A percentile compares a stretch with the other conserved stretches of the same genome.
These are phyloP conservation scores for Podospora sp. DNA, from an alignment of 495 filamentous ascomycete species.

Conservation along the genomic window DNA sequence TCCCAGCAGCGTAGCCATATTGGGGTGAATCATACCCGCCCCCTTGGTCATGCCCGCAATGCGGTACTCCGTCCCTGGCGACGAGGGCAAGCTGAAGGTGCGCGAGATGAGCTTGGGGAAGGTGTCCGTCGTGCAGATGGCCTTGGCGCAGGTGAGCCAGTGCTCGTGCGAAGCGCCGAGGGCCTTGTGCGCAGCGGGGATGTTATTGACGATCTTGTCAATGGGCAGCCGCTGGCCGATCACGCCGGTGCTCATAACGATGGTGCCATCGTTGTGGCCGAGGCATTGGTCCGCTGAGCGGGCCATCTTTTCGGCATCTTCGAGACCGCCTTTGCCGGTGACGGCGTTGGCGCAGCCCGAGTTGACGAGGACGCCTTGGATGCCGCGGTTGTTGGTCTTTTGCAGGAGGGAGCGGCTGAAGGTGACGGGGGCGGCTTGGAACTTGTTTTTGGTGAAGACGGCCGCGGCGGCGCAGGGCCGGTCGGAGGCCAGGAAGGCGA, in stretches of 20 bases:
- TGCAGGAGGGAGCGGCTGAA: conserved; percentile 73
- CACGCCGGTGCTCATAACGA: conserved; percentile 98
- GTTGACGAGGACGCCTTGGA: conserved; percentile 87
- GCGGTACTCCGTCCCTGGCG: conserved; percentile 70
- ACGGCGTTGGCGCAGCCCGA: conserved; percentile 97
- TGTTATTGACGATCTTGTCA: conserved; percentile 79
- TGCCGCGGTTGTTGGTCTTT: conserved; percentile 64
- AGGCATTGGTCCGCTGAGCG: conserved; percentile 71
- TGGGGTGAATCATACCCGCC: conserved; percentile 99
- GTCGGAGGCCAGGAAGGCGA: conserved; percentile 86
- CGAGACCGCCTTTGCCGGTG: conserved; percentile 86
- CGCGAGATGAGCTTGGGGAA: conserved; percentile 94
- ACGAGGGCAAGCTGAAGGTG: conserved; percentile 83
- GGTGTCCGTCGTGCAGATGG: conserved; percentile 98
- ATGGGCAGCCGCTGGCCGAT: conserved; percentile 92
- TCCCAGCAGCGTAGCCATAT: conserved; percentile 96
- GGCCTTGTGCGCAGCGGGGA: conserved; percentile 71
- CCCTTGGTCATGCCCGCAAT: conserved; percentile 98
- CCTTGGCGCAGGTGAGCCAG: conserved; percentile 84
- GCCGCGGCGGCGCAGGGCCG: conserved; percentile 88
- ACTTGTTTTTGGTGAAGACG: conserved; percentile 97
- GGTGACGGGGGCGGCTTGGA: conserved; percentile 92
- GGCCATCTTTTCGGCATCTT: conserved; percentile 87
- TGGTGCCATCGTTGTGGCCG: conserved; percentile 64
- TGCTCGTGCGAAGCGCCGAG: conserved; percentile 76